Evolutionary conservation across 2,329 filamentous ascomycete genomes (phyloP), one percentile per base, ranked within the genome.

Genomic region (Akanthomyces dipterigenus): DNA sequence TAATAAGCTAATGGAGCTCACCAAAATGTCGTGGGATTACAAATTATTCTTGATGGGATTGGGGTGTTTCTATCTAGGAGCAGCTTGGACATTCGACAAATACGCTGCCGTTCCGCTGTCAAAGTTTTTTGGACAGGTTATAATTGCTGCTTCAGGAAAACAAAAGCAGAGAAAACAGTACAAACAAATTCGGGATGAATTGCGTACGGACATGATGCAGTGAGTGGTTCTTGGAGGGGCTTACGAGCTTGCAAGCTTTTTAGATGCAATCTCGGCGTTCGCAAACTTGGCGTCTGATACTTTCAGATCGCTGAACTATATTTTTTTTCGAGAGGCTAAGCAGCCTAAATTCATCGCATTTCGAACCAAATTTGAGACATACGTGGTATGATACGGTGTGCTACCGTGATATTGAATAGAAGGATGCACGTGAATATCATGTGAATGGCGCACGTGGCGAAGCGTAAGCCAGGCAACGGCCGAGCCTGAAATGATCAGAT

Each of bases 1-100:
- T 14, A 80, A 77, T 62, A 77, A 83, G 22, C 73, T 92, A 49
- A 99, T 99, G 93, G 86, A 98, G 72, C 77, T 99, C 63, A 98
- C 92, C 0, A 80, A 79, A 55, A 87, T 96, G 79, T 87, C 86
- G 42, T 76, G 78, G 66, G 78, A 82, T 56, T 99, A 96, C 75
- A 88, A 89, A 69, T 57, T 86, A 14, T 89, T 90, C 68, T 76
- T 98, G 42, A 70, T 97, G 3, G 76, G 77, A 0, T 74, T 98
- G 7, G 93, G 91, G 0, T 61, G 86, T 11, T 79, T 82, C 1
- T 92, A 90, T 62, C 85, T 98, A 61, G 74, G 89, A 88, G 82
- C 75, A 14, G 54, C 55, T 20, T 58, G 48, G 54, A 20, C 34
- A 24, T 62, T 58, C 24, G 49, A 58, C 22, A 62, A 55, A 26